phyloP scores from a whole-genome alignment of 768 basidiomycete genomes.

The Pisolithus albus region DNA sequence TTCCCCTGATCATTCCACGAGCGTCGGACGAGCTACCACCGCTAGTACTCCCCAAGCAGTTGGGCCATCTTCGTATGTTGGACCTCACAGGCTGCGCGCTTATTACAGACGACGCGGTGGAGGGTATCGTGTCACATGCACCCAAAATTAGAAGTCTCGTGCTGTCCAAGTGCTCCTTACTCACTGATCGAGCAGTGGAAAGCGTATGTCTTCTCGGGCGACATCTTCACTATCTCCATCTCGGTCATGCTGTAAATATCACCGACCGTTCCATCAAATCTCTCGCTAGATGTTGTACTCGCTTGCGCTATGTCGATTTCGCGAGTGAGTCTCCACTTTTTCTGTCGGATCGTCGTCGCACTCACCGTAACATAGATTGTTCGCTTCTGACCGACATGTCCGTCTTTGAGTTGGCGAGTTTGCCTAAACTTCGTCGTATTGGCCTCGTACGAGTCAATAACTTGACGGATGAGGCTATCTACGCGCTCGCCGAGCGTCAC shows the following conservation, averaged over 20 bases:
- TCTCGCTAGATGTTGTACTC: slow-evolving; percentile 80
- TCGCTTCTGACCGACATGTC: slow-evolving; percentile 85
- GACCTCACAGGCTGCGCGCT: slow-evolving; percentile 83
- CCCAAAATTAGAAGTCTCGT: slow-evolving; percentile 83
- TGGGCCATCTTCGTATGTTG: slow-evolving; percentile 87
- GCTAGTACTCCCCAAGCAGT: slow-evolving; percentile 53
- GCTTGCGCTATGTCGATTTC: slow-evolving; percentile 92
- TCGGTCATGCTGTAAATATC: slow-evolving; percentile 86
- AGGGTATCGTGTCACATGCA: slow-evolving; percentile 73
- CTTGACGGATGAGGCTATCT: slow-evolving; percentile 90
- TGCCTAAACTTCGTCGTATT: slow-evolving; percentile 88
- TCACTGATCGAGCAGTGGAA: slow-evolving; percentile 79
- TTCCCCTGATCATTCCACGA: slow-evolving; percentile 34
- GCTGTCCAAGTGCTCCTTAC: slow-evolving; percentile 70
- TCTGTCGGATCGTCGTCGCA: background rate
- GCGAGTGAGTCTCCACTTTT: slow-evolving; percentile 59
- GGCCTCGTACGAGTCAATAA: slow-evolving; percentile 92
- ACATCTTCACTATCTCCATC: slow-evolving; percentile 89
- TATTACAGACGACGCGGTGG: slow-evolving; percentile 78
- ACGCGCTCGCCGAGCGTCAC: slow-evolving; percentile 78
- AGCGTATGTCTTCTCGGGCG: slow-evolving; percentile 85
- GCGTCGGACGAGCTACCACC: slow-evolving; percentile 48
- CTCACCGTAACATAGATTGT: slow-evolving; percentile 54
- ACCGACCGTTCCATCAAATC: slow-evolving; percentile 83
- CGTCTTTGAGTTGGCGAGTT: slow-evolving; percentile 80